Evolutionary conservation across 2,329 filamentous ascomycete species (phyloP).

Genomic region (Colletotrichum sp.): DNA sequence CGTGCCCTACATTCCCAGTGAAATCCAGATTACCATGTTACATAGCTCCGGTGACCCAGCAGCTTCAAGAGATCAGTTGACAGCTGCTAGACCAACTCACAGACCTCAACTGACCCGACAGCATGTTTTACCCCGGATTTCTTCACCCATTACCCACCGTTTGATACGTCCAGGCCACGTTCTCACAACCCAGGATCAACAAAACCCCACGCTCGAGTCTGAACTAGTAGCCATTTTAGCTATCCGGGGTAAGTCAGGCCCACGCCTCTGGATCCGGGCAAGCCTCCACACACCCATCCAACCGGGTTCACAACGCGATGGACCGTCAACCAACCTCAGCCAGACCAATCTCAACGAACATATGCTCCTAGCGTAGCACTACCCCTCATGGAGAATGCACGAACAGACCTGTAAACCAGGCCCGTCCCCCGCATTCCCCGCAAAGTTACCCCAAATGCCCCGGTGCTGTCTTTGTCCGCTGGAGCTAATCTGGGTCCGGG

Average conservation of each 20-base stretch:
- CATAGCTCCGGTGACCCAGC: not conserved
- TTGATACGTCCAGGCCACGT: not conserved
- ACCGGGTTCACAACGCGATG: not conserved
- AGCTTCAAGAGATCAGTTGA: not conserved
- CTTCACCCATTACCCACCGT: not conserved
- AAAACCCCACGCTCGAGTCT: not conserved
- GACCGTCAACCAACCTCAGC: not conserved
- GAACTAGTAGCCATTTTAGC: not conserved
- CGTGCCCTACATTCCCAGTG: not conserved
- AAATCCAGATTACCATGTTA: not conserved
- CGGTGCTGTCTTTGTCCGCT: conserved; percentile 9
- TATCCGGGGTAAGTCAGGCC: conserved; percentile 15
- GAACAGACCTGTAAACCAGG: not conserved
- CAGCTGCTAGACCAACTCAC: not conserved
- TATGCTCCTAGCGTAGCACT: not conserved
- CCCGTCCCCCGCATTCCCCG: not conserved
- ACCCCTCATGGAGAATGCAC: not conserved
- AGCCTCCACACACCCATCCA: not conserved
- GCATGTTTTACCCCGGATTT: not conserved
- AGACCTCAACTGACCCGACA: not conserved
- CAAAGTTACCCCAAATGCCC: conserved; percentile 2
- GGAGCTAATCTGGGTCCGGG: not conserved
- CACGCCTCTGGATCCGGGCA: not conserved
- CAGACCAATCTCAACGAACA: not conserved
- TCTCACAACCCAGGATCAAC: not conserved